Evolutionary conservation across 2,329 filamentous ascomycete species (phyloP), one percentile per base, ranked within the genome.

Genomic region (Thelonectria rubi): DNA sequence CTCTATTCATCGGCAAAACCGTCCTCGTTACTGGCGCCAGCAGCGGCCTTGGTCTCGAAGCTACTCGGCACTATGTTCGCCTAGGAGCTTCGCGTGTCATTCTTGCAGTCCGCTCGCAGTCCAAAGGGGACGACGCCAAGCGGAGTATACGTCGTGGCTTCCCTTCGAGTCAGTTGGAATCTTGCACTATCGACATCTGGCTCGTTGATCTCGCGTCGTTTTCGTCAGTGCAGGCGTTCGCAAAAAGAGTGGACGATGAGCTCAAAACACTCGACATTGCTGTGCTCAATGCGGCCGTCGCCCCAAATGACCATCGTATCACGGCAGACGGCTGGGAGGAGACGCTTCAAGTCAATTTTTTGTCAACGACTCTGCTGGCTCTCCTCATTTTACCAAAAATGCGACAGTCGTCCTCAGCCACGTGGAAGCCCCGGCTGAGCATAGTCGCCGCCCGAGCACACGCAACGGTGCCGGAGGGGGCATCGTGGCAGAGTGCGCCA

Each of bases 301-400:
- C 69, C n/a, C 64, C 62, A 9, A 60, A 56, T 1, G 51, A 43
- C 1, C 72, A 66, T 15, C 55, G 37, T 39, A 20, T 63, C 10
- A 63, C 67, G 2, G 26, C 60, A 2, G 79, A 81, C 32, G 83
- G 80, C 6, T 85, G 79, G 75, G 83, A 86, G 60, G 75, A 80
- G 55, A 82, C 79, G 2, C 64, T 89, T 11, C 85, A 88, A 69
- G 82, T 87, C 65, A 88, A 88, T 68, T 78, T 81, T 1, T 73
- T 89, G 2, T 85, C 84, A 2, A 88, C 84, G 1, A 77, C 80
- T 7, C 75, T 88, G 1, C 74, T 89, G 7, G 83, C 78, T 0
- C 64, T 87, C 3, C 70, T 87, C 2, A 75, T 89, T 17, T 45
- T 63, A 12, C 55, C 59, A 3, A 55, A 61, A 26, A 63, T 63